Conservation (phyloP, 1,139 yeast genomes). For the Candida sanyaensis region DNA sequence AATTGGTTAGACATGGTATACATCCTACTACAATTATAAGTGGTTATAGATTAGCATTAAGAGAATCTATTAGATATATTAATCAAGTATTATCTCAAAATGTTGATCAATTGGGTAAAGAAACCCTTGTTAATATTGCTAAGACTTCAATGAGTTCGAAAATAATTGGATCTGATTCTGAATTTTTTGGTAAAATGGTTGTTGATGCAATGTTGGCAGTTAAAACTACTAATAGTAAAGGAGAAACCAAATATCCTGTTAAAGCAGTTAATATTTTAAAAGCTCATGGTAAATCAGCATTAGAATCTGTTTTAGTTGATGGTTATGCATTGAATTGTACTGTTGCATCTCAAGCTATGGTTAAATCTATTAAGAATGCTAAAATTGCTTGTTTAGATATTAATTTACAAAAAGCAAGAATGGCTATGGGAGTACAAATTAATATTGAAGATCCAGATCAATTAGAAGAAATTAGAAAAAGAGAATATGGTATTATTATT, state of each 20-base stretch:
- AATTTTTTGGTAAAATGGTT: constrained; percentile 85
- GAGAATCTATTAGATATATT: constrained; percentile 89
- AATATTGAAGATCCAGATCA: constrained; percentile 98
- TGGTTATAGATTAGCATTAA: constrained; percentile 90
- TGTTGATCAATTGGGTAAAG: constrained; percentile 83
- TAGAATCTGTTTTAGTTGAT: constrained; percentile 81
- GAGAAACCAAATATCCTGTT: constrained; percentile 91
- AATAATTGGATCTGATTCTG: constrained; percentile 94
- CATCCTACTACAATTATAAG: constrained; percentile 98
- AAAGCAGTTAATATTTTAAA: constrained; percentile 95
- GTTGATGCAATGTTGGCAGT: constrained; percentile 97
- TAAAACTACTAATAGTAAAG: constrained; percentile 84
- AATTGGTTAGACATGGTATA: constrained; percentile 86
- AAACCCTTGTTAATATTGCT: constrained; percentile 81
- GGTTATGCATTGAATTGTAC: constrained; percentile 98
- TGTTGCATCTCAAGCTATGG: constrained; percentile 97
- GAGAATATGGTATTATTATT: constrained; percentile 88
- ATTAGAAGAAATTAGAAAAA: constrained; percentile 90
- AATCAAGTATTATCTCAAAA: constrained; percentile 81
- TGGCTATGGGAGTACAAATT: constrained; percentile 98
- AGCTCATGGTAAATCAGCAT: constrained; percentile 94
- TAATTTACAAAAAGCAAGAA: constrained; percentile 91
- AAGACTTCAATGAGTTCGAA: constrained; percentile 97
- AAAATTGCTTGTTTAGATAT: constrained; percentile 93
- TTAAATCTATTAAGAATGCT: constrained; percentile 68